A percentile compares a stretch with the other conserved stretches of the same genome.
These are phyloP conservation scores for Bruguiera hainesii DNA, from an alignment of 441 rosid species.

Conservation along the genomic window DNA sequence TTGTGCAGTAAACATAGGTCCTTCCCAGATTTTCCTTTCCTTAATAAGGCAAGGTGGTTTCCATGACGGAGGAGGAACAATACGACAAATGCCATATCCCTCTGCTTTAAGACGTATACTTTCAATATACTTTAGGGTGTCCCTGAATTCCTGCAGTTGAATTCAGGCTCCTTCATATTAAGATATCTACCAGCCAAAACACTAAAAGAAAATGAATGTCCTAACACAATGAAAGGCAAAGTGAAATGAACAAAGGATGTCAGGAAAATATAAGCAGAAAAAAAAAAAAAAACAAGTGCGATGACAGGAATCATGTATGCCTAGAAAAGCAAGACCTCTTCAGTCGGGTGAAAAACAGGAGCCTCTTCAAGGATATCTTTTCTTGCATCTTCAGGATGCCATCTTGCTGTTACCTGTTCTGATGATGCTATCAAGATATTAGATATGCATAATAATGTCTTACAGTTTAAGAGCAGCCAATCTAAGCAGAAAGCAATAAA, in stretches of 20 bases:
- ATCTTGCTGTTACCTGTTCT: slow-evolving; percentile 33
- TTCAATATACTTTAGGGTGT: slow-evolving; percentile 51
- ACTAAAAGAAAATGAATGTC: slow-evolving; percentile 5
- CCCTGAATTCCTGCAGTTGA: slow-evolving; percentile 58
- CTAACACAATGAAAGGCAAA: slow-evolving; percentile 17
- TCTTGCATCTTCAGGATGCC: slow-evolving; percentile 31
- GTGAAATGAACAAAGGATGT: slow-evolving; percentile 12
- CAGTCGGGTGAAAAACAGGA: slow-evolving; percentile 56
- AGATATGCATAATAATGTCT: neutral
- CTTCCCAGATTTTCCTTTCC: slow-evolving; percentile 46
- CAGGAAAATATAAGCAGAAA: neutral
- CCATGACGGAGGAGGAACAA: slow-evolving; percentile 78
- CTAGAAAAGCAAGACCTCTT: slow-evolving; percentile 42
- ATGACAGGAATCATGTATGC: slow-evolving; percentile 7
- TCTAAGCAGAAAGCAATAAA: neutral
- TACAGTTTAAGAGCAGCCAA: neutral
- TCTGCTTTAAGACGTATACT: slow-evolving; percentile 48
- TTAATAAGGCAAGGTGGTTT: slow-evolving; percentile 48
- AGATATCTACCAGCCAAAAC: slow-evolving; percentile 16
- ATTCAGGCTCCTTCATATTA: slow-evolving; percentile 26
- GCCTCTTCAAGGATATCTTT: slow-evolving; percentile 42
- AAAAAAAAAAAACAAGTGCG: neutral
- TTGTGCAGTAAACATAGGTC: slow-evolving; percentile 37
- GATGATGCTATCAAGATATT: slow-evolving; percentile 16
- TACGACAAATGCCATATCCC: slow-evolving; percentile 66